Percentiles rank a stretch among this genome's conserved stretches.
Conservation (phyloP, 2,329 filamentous ascomycete genomes). For the Monosporascus sp. region DNA sequence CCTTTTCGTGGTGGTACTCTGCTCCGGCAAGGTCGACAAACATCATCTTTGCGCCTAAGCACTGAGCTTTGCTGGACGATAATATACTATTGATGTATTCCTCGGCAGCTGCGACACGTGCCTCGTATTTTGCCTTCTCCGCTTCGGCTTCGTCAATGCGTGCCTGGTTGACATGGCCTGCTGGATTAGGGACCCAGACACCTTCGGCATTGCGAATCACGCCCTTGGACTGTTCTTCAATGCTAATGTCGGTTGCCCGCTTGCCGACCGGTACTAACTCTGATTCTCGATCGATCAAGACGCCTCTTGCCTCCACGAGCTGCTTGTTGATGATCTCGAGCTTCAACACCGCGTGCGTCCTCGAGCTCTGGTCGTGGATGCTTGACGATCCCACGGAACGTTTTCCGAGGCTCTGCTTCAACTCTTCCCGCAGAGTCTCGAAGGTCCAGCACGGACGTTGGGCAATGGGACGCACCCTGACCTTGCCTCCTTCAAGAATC, state of each 20-base stretch:
- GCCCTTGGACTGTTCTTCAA: slow-evolving; percentile 31
- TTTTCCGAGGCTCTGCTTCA: slow-evolving; percentile 24
- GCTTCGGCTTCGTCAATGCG: slow-evolving; percentile 35
- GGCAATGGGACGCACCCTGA: slow-evolving; percentile 34
- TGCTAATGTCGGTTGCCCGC: slow-evolving; percentile 32
- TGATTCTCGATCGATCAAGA: slow-evolving; percentile 34
- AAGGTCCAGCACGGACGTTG: slow-evolving; percentile 30
- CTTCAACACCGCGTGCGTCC: slow-evolving; percentile 38
- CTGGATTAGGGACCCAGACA: slow-evolving; percentile 28
- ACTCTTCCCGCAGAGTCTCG: slow-evolving; percentile 22
- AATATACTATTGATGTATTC: slow-evolving; percentile 21
- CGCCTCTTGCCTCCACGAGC: slow-evolving; percentile 31
- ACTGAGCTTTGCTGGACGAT: slow-evolving; percentile 13
- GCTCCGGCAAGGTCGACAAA: slow-evolving; percentile 42
- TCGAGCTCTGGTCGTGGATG: slow-evolving; percentile 38
- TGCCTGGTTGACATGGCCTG: slow-evolving; percentile 28
- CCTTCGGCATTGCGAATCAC: slow-evolving; percentile 27
- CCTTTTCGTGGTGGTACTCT: slow-evolving; percentile 33
- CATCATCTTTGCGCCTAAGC: slow-evolving; percentile 35
- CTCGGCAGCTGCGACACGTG: slow-evolving; percentile 29
- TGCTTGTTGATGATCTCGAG: slow-evolving; percentile 34
- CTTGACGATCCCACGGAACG: slow-evolving; percentile 32
- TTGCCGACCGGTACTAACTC: slow-evolving; percentile 40
- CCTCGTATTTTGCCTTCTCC: slow-evolving; percentile 30
- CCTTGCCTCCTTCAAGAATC: slow-evolving; percentile 32